Evolutionary conservation across 2,329 filamentous ascomycete species (phyloP).

Genomic region (Colletotrichum truncatum): DNA sequence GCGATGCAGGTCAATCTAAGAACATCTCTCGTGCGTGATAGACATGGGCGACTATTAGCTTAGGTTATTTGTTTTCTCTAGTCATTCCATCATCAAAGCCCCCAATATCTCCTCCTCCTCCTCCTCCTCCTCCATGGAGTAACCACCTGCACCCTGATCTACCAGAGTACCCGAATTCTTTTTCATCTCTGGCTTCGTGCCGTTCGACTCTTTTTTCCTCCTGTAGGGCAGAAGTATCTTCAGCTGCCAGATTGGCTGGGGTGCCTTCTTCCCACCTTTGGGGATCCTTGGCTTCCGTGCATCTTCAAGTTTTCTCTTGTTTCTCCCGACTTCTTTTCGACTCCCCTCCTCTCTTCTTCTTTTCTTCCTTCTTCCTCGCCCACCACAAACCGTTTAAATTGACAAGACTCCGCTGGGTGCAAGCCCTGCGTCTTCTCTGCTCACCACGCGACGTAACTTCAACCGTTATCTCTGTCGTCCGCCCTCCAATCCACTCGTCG

Average conservation of each 20-base stretch:
- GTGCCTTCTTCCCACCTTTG: background rate
- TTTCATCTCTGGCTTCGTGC: background rate
- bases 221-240: too few species aligned
- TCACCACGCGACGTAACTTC: slow-evolving; percentile 20
- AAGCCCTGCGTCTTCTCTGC: slow-evolving; percentile 4
- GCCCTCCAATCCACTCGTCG: slow-evolving; percentile 10
- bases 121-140: too few species aligned
- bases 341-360: background rate
- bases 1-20: too few species aligned
- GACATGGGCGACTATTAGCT: too few species aligned
- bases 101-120: too few species aligned
- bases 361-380: background rate
- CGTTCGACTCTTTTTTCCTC: too few species aligned
- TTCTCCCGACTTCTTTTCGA: background rate
- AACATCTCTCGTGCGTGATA: too few species aligned
- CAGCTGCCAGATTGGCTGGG: background rate
- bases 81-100: too few species aligned
- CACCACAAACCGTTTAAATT: background rate
- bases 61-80: too few species aligned
- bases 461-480: slow-evolving; percentile 26
- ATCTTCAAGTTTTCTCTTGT: background rate
- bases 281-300: slow-evolving; percentile 13
- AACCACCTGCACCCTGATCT: too few species aligned
- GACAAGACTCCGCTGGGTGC: background rate
- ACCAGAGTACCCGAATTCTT: background rate